These are phyloP conservation scores for Dictyostelium firmibasis DNA, from an alignment of 78 protist genomes.

Conservation along the genomic window DNA sequence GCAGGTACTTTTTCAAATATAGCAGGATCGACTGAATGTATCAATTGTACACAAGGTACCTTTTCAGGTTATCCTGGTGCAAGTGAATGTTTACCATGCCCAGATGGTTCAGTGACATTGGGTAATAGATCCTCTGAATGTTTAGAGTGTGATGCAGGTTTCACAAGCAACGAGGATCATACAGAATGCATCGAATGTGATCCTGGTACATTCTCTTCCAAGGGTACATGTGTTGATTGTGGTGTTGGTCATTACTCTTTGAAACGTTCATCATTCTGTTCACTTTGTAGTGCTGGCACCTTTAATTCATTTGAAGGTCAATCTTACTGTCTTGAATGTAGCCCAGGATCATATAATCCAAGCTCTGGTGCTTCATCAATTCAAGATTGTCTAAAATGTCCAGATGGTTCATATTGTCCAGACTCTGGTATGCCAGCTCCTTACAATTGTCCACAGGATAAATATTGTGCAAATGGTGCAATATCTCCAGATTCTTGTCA, in stretches of 20 bases:
- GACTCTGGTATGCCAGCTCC: background rate
- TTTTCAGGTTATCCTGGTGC: background rate
- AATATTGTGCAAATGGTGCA: slow-evolving; percentile 14
- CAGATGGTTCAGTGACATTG: background rate
- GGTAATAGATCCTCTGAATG: background rate
- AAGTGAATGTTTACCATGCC: background rate
- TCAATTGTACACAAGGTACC: slow-evolving; percentile 10
- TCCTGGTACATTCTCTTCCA: background rate
- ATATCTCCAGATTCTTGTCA: background rate
- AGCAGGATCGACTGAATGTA: background rate
- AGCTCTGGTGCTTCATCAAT: background rate
- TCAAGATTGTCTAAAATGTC: slow-evolving; percentile 17
- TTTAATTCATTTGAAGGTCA: background rate
- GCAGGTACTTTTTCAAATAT: background rate
- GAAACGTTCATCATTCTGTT: background rate
- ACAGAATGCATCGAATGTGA: slow-evolving; percentile 14
- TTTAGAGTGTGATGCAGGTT: slow-evolving; percentile 9
- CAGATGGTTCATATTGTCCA: slow-evolving; percentile 58
- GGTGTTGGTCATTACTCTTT: background rate
- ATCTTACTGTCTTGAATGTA: slow-evolving; percentile 22
- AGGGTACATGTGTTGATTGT: slow-evolving; percentile 15
- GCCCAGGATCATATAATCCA: slow-evolving; percentile 32
- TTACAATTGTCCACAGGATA: slow-evolving; percentile 22
- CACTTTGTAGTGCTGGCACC: slow-evolving; percentile 20
- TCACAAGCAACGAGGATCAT: background rate